Evolutionary conservation across 371 early-diverging fungal species (phyloP).

Genomic region (Actinomucor elegans): DNA sequence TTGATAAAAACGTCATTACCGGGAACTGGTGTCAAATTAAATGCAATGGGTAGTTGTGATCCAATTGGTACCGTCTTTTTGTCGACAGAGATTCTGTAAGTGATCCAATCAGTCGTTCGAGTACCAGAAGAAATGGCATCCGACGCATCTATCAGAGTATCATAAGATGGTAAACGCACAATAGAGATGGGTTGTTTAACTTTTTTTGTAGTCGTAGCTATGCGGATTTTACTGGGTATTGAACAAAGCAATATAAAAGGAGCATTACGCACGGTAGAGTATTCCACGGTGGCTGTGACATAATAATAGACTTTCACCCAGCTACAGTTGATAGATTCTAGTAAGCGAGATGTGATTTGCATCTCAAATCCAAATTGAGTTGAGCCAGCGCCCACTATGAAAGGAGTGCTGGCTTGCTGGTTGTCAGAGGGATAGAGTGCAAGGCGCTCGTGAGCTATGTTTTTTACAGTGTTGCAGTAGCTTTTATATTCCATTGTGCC

Average conservation of each 20-base stretch:
- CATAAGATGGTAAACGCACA: constrained; percentile 7
- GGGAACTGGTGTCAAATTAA: not conserved
- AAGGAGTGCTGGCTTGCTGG: not conserved
- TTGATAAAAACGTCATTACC: not conserved
- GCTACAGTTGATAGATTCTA: constrained; percentile 11
- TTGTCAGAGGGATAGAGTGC: constrained; percentile 2
- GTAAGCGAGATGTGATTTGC: constrained; percentile 15
- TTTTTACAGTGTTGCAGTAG: not conserved
- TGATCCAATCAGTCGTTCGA: constrained; percentile 5
- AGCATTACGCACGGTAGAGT: not conserved
- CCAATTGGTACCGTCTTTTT: constrained; percentile 17
- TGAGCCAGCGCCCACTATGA: constrained; percentile 4
- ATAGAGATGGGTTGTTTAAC: constrained; percentile 2
- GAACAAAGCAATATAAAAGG: not conserved
- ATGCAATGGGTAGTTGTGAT: constrained; percentile 11
- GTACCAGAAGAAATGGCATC: constrained; percentile 7
- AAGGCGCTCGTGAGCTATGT: constrained; percentile 8
- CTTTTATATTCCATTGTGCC: constrained; percentile 10
- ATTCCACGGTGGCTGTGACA: constrained; percentile 13
- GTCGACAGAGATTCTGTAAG: constrained; percentile 8
- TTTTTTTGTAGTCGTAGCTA: not conserved
- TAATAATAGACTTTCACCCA: constrained; percentile 12
- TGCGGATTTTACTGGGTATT: too few relatives aligned
- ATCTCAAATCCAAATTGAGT: constrained; percentile 21
- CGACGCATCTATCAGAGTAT: not conserved